Evolutionary conservation across 768 basidiomycete species (phyloP).

Genomic region (Calocybe cyanea): DNA sequence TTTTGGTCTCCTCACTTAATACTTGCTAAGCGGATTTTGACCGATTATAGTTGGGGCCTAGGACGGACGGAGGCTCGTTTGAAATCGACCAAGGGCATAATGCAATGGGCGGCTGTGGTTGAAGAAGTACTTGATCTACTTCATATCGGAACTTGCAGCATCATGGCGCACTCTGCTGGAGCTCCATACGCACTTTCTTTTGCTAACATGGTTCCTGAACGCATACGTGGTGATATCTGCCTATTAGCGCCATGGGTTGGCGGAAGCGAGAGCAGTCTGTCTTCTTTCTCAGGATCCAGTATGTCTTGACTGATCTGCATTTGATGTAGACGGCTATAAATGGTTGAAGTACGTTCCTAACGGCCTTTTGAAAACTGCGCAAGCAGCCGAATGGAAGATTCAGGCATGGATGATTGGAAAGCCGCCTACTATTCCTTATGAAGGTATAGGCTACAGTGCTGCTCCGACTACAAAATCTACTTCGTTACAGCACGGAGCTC

Average conservation of each 20-base stretch:
- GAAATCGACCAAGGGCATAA: conserved; percentile 71
- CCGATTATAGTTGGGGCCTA: conserved; percentile 74
- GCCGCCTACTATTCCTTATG: conserved; percentile 78
- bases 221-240: conserved; percentile 81
- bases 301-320: conserved; percentile 2
- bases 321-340: conserved; percentile 70
- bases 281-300: background rate
- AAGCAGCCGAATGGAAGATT: conserved; percentile 95
- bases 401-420: conserved; percentile 98
- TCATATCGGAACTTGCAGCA: conserved; percentile 72
- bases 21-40: conserved; percentile 10
- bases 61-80: conserved; percentile 77
- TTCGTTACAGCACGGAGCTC: conserved; percentile 13
- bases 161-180: conserved; percentile 95
- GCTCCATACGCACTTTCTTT: conserved; percentile 92
- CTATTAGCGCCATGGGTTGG: conserved; percentile 96
- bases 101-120: conserved; percentile 88
- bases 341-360: conserved; percentile 98
- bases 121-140: conserved; percentile 86
- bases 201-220: conserved; percentile 68
- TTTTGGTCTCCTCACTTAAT: background rate
- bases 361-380: conserved; percentile 88
- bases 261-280: conserved; percentile 82
- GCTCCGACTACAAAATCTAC: conserved; percentile 23
- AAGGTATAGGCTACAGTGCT: conserved; percentile 82